Evolutionary conservation across 345 rosid genomes (phyloP), one percentile per base, ranked within the genome.

Genomic region (Salix koriyanagi): DNA sequence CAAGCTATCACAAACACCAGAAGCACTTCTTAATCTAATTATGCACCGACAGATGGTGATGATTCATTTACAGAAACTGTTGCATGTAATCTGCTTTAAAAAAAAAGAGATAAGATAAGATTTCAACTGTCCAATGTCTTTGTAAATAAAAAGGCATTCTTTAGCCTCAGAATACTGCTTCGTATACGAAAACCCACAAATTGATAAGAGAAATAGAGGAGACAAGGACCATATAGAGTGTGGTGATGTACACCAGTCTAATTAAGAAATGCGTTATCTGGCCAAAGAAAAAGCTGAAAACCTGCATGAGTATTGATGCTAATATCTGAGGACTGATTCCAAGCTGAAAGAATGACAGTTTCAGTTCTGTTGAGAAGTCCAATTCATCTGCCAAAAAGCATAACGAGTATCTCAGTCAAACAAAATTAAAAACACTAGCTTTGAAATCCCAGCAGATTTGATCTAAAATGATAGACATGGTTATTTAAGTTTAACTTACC

Each of bases 231-330:
- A 48, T 61, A 37, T 18, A 56, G 25, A 56, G 69, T 34, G 42
- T 26, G 28, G 76, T n/a, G 28, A 62, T 54, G 71, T 12, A 21
- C 7, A 66, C 37, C 12, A 30, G 50, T 65, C 9, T 64, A 72
- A 65, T 19, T 13, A 75, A 70, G 13, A 16, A 4, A 37, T 44
- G 68, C 4, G 73, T 28, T 32, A 69, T 77, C 13, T 25, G 36
- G 58, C 67, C 21, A 14, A 74, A 65, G 65, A 42, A 42, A 82
- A 34, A 74, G 79, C 64, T 48, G 48, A 58, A 76, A 73, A 95
- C 97, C 97, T 93, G 97, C 97, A 93, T 91, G 69, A 93, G 73
- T 72, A 95, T 93, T 21, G 96, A 95, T 79, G 96, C 96, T 65
- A 93, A 78, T 26, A 91, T 95, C 84, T 89, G 96, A 41, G 97